These are phyloP conservation scores for Aspergillus nidulans DNA, from an alignment of 495 filamentous ascomycete genomes.

Conservation along the genomic window DNA sequence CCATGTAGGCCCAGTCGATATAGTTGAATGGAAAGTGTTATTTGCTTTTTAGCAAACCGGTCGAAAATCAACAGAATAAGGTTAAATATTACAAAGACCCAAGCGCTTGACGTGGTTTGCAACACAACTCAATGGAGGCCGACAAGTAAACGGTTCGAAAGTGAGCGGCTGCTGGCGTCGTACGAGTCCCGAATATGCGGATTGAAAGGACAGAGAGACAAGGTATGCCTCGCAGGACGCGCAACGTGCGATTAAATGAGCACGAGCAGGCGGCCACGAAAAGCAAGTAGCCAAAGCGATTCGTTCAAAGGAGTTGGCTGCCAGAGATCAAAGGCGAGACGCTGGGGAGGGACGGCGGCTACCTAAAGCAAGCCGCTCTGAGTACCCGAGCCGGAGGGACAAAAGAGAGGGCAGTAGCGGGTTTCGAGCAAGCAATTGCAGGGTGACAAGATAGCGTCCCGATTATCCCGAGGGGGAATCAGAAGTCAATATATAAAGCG, in stretches of 20 bases:
- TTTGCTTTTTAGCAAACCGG: constrained; percentile 2
- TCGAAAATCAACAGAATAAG: background rate
- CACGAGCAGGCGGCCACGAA: background rate
- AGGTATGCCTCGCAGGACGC: constrained; percentile 2
- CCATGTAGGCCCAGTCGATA: constrained; percentile 21
- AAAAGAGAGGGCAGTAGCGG: background rate
- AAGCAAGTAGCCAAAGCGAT: constrained; percentile 2
- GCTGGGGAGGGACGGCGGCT: background rate
- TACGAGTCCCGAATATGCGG: constrained; percentile 1
- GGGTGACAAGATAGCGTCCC: background rate
- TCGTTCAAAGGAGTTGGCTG: background rate
- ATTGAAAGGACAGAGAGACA: background rate
- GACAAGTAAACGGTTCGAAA: background rate
- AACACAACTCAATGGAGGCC: background rate
- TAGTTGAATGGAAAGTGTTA: background rate
- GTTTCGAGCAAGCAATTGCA: background rate
- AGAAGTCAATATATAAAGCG: background rate
- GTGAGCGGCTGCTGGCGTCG: background rate
- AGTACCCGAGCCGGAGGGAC: background rate
- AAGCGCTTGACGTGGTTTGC: background rate
- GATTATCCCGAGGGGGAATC: background rate
- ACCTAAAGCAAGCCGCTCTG: background rate
- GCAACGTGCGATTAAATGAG: constrained; percentile 1
- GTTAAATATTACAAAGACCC: background rate
- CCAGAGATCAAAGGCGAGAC: background rate